These are phyloP conservation scores for Sporopachydermia quercuum DNA, from an alignment of 805 yeast species.

Conservation along the genomic window DNA sequence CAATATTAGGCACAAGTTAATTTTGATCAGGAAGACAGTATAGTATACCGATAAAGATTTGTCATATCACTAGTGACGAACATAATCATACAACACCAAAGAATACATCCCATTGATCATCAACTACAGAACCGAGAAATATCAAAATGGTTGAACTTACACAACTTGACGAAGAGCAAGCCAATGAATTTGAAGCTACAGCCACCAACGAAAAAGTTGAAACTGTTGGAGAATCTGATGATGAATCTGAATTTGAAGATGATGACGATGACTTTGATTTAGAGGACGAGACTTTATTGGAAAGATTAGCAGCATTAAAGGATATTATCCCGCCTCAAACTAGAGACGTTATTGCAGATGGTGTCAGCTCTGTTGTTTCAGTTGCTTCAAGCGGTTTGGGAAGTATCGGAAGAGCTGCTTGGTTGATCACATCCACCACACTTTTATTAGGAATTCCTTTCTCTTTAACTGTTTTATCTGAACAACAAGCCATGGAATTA, in stretches of 20 bases:
- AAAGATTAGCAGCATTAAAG: conserved; percentile 81
- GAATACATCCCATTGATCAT: too few relatives aligned
- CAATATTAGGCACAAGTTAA: too few relatives aligned
- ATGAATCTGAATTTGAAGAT: conserved; percentile 18
- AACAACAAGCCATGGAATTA: conserved; percentile 87
- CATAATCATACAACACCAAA: too few relatives aligned
- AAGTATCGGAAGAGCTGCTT: conserved; percentile 61
- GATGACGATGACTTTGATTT: conserved; percentile 57
- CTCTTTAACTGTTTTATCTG: conserved; percentile 76
- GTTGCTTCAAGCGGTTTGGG: conserved; percentile 32
- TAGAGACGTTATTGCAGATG: conserved; percentile 33
- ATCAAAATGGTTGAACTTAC: conserved; percentile 64
- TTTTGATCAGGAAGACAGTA: too few relatives aligned
- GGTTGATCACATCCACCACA: conserved; percentile 76
- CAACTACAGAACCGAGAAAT: too few relatives aligned
- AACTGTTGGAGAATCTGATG: conserved; percentile 37
- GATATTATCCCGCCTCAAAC: conserved; percentile 85
- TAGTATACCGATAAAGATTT: too few relatives aligned
- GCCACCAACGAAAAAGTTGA: conserved; percentile 29
- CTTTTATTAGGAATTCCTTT: conserved; percentile 86
- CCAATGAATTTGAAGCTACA: conserved; percentile 21
- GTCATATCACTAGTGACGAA: too few relatives aligned
- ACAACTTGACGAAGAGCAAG: conserved; percentile 46
- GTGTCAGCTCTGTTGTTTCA: conserved; percentile 22
- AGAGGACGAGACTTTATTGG: conserved; percentile 70